Base-by-base conservation (phyloP, 257 asterid genomes). In the Capsicum baccatum region DNA sequence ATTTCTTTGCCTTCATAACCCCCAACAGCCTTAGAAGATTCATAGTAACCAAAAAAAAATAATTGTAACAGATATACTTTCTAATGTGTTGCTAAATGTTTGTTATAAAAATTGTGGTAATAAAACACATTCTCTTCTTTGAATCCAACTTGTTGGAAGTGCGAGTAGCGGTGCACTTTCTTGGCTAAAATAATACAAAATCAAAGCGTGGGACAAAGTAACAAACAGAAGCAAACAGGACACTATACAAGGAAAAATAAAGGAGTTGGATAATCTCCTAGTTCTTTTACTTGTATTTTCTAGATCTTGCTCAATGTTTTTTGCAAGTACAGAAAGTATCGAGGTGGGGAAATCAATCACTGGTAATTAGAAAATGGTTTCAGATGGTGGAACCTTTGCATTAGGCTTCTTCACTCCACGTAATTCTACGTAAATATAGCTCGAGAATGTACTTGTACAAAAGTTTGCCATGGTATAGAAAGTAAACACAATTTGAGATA, bases 391-490 rank as follows among this genome's bases (percentile, higher is more conserved):
- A 13, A 80, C 3, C 6, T 85, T 84, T 21, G 84, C 60, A 2
- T 80, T 84, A 16, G 86, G 84, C 12, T 84, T 84, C 54, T 84
- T 84, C 73, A 66, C 6, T n/a, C 83, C 83, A 21, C 60, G 39
- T 2, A 84, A 84, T 14, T 79, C 86, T 19, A 50, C 80, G 33
- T 26, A 26, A 1, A 26, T 26, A 26, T 26, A 26, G 33, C 33
- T 26, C 33, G 2, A 26, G 33, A 26, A 26, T 1, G 33, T 26
- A 26, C 33, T 26, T 26, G 33, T 26, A 26, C 2, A 26, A 26
- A 26, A 26, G 1, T 26, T 26, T 26, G 2, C 33, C 33, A 26
- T 26, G 33, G 33, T 26, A 2, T 26, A 26, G 33, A 26, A 26
- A 26, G 33, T 26, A 26, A 26, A 26, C 33, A 26, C 33, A 26